Evolutionary conservation across 225 moss, liverwort and hornwort species (phyloP).

Genomic region (Asterella californica): DNA sequence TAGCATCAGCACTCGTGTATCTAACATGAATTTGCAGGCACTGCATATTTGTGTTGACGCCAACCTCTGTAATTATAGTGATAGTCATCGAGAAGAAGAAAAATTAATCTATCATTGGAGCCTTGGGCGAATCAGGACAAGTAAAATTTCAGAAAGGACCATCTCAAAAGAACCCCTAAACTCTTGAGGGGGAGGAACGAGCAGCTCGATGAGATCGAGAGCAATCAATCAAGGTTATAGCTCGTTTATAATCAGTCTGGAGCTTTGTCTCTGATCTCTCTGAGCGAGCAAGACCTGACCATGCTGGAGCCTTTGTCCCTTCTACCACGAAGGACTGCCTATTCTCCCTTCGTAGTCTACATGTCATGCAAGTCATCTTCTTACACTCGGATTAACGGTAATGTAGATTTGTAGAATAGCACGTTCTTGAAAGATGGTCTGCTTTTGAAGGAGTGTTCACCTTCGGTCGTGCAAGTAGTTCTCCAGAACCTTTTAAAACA

Average conservation of each 20-base stretch:
- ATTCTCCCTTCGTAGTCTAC: background rate
- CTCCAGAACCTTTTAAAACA: background rate
- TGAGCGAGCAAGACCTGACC: background rate
- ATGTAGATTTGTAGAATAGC: background rate
- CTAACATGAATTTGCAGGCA: background rate
- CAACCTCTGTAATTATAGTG: background rate
- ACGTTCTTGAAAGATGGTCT: slow-evolving; percentile 2
- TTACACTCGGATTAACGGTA: background rate
- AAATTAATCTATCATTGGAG: no score
- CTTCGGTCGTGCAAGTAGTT: background rate
- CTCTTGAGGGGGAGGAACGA: background rate
- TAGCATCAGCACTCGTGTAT: background rate
- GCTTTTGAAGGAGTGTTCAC: slow-evolving; percentile 5
- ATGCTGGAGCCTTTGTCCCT: background rate
- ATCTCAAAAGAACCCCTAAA: background rate
- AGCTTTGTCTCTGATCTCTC: background rate
- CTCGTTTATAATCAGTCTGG: no score
- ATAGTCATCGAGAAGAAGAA: no score
- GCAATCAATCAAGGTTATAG: background rate
- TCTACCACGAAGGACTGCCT: background rate
- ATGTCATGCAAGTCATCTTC: background rate
- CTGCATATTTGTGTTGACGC: background rate
- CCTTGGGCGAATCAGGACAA: background rate
- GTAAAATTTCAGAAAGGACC: background rate
- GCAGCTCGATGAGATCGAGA: background rate